Base-by-base conservation (phyloP, 192 early-diverging fungal species). In the Rhizoclosmatium globosum region DNA sequence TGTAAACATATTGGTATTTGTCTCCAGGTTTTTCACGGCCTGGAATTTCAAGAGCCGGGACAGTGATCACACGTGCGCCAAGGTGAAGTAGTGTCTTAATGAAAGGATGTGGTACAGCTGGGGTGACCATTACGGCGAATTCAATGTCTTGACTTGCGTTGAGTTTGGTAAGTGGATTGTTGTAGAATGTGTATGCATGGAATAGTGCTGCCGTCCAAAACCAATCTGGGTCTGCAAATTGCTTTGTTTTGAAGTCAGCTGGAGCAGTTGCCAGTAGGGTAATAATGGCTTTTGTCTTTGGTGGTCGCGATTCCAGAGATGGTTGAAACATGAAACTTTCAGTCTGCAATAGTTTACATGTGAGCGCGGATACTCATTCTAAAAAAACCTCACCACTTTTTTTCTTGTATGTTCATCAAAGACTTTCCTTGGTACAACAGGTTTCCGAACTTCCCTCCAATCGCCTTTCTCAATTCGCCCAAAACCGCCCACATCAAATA, bases 1-100 rank as follows among this genome's bases (percentile, higher is more conserved):
- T 68, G 45, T 68, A 68, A 17, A 68, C 67, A 45, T 68, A 68
- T 31, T 68, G 42, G 67, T 68, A 62, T 48, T 71, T 71, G 53
- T 71, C 69, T 1, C 69, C 69, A 17, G 69, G 69, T n/a, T 71
- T 71, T 38, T 71, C 69, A 2, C 69, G 47, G 9, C 69, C 69
- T 6, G 69, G 47, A 41, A 56, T 48, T 17, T 56, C 47, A 9
- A 71, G 9, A 13, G 69, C 47, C 9, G 69, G 69, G 23, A 71
- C 69, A 7, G 6, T 15, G 19, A 71, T 45, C 21, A 71, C 69
- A 6, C 69, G 46, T 17, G 50, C 69, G 7, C 69, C 69, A 4
- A 71, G 38, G 21, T 21, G 9, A 11, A 56, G 47, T 4, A 71
- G 47, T 38, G 69, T 48, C 44, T 31, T 4, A 31, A 48, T 57